Percentiles rank a stretch among this genome's conserved stretches.
phyloP scores from a whole-genome alignment of 257 asterid species.

The Forsythia suspensa region DNA sequence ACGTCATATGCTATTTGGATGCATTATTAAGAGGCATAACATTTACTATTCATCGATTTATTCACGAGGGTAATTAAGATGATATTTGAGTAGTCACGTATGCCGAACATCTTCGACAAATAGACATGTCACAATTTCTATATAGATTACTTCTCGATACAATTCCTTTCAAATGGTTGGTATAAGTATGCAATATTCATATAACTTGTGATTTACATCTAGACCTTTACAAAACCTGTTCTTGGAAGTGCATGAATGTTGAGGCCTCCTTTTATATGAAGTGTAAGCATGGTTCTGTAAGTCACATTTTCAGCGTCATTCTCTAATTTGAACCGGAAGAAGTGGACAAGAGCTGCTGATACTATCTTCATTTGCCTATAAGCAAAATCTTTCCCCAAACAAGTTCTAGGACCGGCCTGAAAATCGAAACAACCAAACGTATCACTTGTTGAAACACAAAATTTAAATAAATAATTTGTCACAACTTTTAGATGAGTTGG shows the following conservation, averaged over 20 bases:
- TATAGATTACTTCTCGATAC: background rate
- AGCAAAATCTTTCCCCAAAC: constrained; percentile 68
- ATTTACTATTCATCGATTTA: too few species aligned
- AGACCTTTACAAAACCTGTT: constrained; percentile 8
- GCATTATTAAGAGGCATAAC: too few species aligned
- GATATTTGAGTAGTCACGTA: too few species aligned
- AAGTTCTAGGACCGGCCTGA: constrained; percentile 72
- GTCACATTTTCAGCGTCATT: constrained; percentile 44
- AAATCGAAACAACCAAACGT: background rate
- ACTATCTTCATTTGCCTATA: constrained; percentile 73
- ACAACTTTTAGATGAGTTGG: too few species aligned
- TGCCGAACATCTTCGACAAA: too few species aligned
- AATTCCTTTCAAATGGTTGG: background rate
- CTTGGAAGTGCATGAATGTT: constrained; percentile 46
- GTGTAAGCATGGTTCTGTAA: constrained; percentile 70
- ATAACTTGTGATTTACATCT: background rate
- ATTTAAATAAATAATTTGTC: too few species aligned
- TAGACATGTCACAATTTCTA: background rate
- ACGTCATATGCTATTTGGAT: too few species aligned
- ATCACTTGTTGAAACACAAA: too few species aligned
- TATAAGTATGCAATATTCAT: background rate
- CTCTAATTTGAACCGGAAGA: constrained; percentile 51
- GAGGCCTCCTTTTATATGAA: constrained; percentile 63
- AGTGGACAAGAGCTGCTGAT: constrained; percentile 49
- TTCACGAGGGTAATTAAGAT: background rate